Evolutionary conservation across 2,329 filamentous ascomycete species (phyloP).

Genomic region (Magnaporthiopsis poae): DNA sequence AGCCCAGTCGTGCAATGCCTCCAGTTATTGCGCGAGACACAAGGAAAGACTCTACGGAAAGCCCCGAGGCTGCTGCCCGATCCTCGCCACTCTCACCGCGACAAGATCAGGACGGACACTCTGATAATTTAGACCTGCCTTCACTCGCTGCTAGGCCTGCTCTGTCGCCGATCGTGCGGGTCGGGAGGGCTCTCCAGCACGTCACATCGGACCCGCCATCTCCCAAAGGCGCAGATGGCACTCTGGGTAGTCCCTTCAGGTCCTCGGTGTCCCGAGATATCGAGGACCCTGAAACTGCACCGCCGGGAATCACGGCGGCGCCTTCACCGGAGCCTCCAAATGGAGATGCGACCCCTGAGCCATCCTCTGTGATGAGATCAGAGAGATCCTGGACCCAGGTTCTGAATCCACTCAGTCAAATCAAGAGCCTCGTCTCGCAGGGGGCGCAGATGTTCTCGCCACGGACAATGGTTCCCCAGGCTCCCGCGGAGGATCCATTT

Average conservation of each 20-base stretch:
- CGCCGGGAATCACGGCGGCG: neutral
- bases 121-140: conserved; percentile 17
- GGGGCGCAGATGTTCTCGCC: conserved; percentile 23
- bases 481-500: conserved; percentile 18
- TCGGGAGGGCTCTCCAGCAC: conserved; percentile 45
- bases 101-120: conserved; percentile 5
- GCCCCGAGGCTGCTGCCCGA: neutral
- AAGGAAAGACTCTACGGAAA: neutral
- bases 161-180: conserved; percentile 50
- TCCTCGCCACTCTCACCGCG: neutral
- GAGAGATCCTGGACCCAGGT: conserved; percentile 19
- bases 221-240: conserved; percentile 39
- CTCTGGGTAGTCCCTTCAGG: conserved; percentile 47
- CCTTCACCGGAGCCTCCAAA: conserved; percentile 7
- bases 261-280: conserved; percentile 24
- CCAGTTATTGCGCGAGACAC: neutral
- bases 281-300: conserved; percentile 18
- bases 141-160: conserved; percentile 29
- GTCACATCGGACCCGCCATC: conserved; percentile 51
- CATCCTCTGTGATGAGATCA: conserved; percentile 9
- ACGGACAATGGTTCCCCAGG: conserved; percentile 9
- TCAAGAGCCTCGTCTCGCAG: conserved; percentile 22
- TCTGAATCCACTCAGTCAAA: conserved; percentile 21
- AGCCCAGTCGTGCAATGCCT: neutral
- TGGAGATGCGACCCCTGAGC: conserved; percentile 2